Evolutionary conservation across 2,329 filamentous ascomycete genomes (phyloP), one percentile per base, ranked within the genome.

Genomic region (Trichoderma sp.): DNA sequence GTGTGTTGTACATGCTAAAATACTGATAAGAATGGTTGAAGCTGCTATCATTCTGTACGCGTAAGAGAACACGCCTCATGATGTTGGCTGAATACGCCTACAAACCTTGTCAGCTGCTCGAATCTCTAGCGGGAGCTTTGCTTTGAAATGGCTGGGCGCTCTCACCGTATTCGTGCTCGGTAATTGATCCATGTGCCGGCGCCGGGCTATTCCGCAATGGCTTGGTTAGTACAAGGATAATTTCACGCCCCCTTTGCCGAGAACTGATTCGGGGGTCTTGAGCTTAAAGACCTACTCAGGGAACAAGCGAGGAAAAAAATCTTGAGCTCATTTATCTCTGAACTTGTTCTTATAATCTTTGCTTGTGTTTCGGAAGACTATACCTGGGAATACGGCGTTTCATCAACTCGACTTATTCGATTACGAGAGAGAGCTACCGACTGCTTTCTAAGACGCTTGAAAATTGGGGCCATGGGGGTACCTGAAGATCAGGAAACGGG

Each of bases 151-250:
- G 21, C 41, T 31, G 18, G 18, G 33, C 16, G 6, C 63, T 41
- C 33, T 62, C 59, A 29, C 68, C 69, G 69, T 72, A 72, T 72
- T 72, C 69, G 69, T 72, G 33, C 69, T 72, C 69, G 69, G 38
- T 72, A 53, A 64, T 53, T 72, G 59, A 24, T 16, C 69, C 27
- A 53, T 24, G n/a, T 53, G 60, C 38, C 59, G 45, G 67, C 67
- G 24, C n/a, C 38, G 59, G 59, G 56, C 69, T 50, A 50, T 72
- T 72, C 69, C 69, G 69, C 69, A n/a, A 45, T 63, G 59, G 35
- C 38, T 64, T n/a, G 59, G 24, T 53, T 72, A 35, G 60, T 33
- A 50, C 41, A 63, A 33, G 62, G 59, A 64, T 72, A n/a, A 35
- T 18, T 45, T 35, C 6, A 72, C 38, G 68, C 68, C 69, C 67